Evolutionary conservation across 352 stramenopile species (phyloP), one percentile per base, ranked within the genome.

Genomic region (Globisporangium acanthophoron): DNA sequence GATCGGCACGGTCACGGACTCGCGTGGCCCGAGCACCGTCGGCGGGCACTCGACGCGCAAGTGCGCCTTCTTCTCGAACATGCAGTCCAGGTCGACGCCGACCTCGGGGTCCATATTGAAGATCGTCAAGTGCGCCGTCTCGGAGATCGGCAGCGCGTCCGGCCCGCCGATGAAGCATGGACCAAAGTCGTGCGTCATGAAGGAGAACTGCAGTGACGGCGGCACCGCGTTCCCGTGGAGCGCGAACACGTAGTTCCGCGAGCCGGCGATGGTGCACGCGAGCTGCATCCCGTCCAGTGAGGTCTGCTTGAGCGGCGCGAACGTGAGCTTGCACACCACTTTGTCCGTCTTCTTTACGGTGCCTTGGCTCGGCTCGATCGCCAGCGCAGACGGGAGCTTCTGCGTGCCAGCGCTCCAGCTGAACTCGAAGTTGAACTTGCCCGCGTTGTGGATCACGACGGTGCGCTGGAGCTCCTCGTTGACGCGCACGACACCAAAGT

Each of bases 361-460:
- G 4, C 91, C 90, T 15, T 89, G 71, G 54, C 76, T 74, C 11
- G 88, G 84, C 35, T 92, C 77, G 60, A 94, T 80, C 3, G 61
- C 62, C 13, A 94, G 62, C 21, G 71, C 70, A 6, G 78, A 48
- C 9, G 69, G 60, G n/a, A 71, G 65, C 52, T 73, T 76, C 9
- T 56, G 50, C 43, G 51, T 15, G 20, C 35, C 51, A 15, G 78
- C 64, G 54, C 55, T 85, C 80, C 91, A 97, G 29, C 80, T 79
- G 58, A 97, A 98, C 45, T 98, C 93, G 62, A 98, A 97, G 64
- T 96, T 97, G 66, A 98, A 98, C 60, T 98, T 98, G 39, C 94
- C 94, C 1, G 66, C 76, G 67, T 98, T 98, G 48, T 91, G 70
- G 48, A 98, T 90, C 41, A 82, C 70, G 3, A 98, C 65, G 0